Evolutionary conservation across 345 rosid genomes (phyloP), one percentile per base, ranked within the genome.

Genomic region (Rhizophora mangle): DNA sequence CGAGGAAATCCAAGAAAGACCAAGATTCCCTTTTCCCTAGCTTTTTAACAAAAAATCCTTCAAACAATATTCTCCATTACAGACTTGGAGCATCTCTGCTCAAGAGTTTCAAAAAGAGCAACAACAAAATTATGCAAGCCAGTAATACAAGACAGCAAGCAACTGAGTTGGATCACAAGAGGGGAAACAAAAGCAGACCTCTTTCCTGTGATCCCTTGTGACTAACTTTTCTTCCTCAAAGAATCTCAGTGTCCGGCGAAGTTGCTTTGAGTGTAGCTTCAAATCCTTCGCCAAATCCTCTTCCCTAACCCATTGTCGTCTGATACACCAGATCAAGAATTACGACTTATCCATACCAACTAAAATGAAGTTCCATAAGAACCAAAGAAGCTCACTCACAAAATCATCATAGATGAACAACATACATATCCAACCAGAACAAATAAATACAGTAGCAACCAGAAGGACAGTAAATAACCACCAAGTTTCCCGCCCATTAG

Each of bases 211-310:
- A 72, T 87, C 90, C 43, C 96, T 89, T 63, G 88, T 85, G n/a
- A 90, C 75, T 60, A 92, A 79, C 60, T 88, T 88, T 75, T 95
- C 88, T 79, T 88, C 92, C 79, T 95, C 96, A 67, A 92, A 90
- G 62, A 82, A 79, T 29, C 87, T 80, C 60, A 95, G 72, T 63
- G 80, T 87, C 59, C 93, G 86, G 7, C 96, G 85, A 32, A 92
- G 89, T 74, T 92, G 96, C 85, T 92, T 95, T 19, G 89, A 69
- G 46, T 95, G 96, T 63, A 87, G 63, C 72, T 84, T 87, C 82
- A 92, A 81, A 49, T 92, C 96, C 79, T 87, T 95, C 13, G 96
- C 31, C 31, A 29, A 29, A 29, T 29, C 31, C 31, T 29, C 3
- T 29, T 29, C 31, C 31, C 31, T 85, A 71, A 92, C 93, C 93